Evolutionary conservation across 768 basidiomycete genomes (phyloP).

Genomic region (Lentinula edodes): DNA sequence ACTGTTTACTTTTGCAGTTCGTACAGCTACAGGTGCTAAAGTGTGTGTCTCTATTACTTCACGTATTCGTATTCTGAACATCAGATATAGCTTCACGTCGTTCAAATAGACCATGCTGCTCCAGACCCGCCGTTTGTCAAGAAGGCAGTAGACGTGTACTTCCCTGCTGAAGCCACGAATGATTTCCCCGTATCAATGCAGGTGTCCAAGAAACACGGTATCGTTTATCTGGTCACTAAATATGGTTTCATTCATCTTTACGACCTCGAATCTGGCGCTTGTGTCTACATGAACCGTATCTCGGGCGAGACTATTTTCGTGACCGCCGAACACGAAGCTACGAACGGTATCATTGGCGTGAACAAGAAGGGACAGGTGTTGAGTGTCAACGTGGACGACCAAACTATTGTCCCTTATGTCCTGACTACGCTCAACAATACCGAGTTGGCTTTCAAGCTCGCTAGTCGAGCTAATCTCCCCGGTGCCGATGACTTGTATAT

Average conservation of each 20-base stretch:
- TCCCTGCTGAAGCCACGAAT: slow-evolving; percentile 95
- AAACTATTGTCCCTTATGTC: slow-evolving; percentile 94
- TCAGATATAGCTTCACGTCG: slow-evolving; percentile 78
- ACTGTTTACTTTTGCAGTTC: slow-evolving; percentile 90
- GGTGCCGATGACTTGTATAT: slow-evolving; percentile 97
- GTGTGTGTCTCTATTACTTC: slow-evolving; percentile 35
- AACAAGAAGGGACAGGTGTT: slow-evolving; percentile 99
- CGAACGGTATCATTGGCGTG: slow-evolving; percentile 95
- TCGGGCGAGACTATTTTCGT: slow-evolving; percentile 99
- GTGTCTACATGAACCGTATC: slow-evolving; percentile 99
- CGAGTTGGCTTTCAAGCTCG: slow-evolving; percentile 96
- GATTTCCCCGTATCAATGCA: slow-evolving; percentile 99
- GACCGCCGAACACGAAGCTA: slow-evolving; percentile 91
- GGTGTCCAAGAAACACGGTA: slow-evolving; percentile 94
- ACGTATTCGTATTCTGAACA: background rate
- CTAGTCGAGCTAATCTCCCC: slow-evolving; percentile 91
- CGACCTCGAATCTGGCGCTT: slow-evolving; percentile 94
- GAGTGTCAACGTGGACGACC: slow-evolving; percentile 94
- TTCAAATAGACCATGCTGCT: slow-evolving; percentile 94
- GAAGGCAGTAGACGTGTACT: slow-evolving; percentile 98
- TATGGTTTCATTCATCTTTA: slow-evolving; percentile 99
- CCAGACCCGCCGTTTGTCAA: slow-evolving; percentile 92
- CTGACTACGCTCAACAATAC: slow-evolving; percentile 92
- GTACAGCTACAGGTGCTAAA: slow-evolving; percentile 97
- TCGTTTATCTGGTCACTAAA: slow-evolving; percentile 96